Base-by-base conservation (phyloP, 192 early-diverging fungal species). In the Backusella parvicylindrica region DNA sequence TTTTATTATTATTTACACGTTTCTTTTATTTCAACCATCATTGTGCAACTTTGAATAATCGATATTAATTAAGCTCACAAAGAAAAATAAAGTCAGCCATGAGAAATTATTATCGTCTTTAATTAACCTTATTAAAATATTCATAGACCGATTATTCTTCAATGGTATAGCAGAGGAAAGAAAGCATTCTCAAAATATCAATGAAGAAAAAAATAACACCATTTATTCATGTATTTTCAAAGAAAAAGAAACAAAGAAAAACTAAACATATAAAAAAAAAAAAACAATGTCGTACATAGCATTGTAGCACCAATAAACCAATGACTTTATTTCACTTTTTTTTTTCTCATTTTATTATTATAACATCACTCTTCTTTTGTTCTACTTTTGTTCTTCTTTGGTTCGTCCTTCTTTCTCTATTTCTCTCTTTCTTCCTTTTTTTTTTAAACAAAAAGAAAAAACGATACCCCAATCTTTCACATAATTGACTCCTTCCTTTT, bases 61-160 rank as follows among this genome's bases (percentile, higher is more conserved):
- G 23, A 28, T 60, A 12, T 60, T 60, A 60, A 60, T 60, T 60
- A 60, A 60, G 53, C 53, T 60, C 11, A 43, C 41, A 2, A 28
- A 13, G 26, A 60, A 60, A 60, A 60, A 60, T 60, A 60, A 60
- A 60, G 53, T 60, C 53, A 60, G 53, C 53, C 53, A 60, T 60
- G 53, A 28, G 53, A 60, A 60, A 47, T 47, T 47, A 47, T 60
- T 21, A 50, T 23, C 28, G 53, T 60, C 21, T 60, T 38, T 60
- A 13, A 60, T 60, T 4, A 60, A 7, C 12, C 3, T 60, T 60
- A 2, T 47, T 1, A 21, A 12, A 60, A 11, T 60, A 60, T 28
- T 3, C 2, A 28, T 60, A 9, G 13, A 13, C 4, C 26, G 11
- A 60, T 9, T 13, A 28, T 23, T 60, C 23, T 60, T 7, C 2